Conservation (phyloP, 2,329 filamentous ascomycete species). For the Alternaria triticimaculans region DNA sequence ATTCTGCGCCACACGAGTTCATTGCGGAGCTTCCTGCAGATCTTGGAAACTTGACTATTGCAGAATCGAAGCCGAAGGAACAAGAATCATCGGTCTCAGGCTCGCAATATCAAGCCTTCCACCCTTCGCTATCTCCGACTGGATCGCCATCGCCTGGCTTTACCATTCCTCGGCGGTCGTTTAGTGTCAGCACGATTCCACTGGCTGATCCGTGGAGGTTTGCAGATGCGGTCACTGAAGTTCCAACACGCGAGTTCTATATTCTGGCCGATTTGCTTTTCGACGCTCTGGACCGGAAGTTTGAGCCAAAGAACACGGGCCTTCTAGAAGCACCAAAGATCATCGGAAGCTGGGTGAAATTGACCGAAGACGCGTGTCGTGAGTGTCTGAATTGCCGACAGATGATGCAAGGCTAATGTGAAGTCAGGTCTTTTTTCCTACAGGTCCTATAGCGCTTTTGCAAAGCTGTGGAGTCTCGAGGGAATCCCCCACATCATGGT, state of each 20-base stretch:
- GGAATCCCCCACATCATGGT: constrained; percentile 46
- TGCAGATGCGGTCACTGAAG: constrained; percentile 39
- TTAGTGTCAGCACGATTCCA: constrained; percentile 36
- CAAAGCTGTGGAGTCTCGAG: constrained; percentile 42
- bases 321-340: constrained; percentile 45
- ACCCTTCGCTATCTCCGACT: constrained; percentile 21
- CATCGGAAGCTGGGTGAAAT: constrained; percentile 38
- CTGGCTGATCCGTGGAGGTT: constrained; percentile 46
- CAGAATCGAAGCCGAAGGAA: constrained; percentile 21
- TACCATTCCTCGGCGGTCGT: constrained; percentile 36
- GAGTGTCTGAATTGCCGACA: constrained; percentile 11
- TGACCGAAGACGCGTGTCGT: constrained; percentile 39
- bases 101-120: constrained; percentile 39
- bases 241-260: constrained; percentile 46
- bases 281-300: constrained; percentile 42
- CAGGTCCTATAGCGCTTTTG: constrained; percentile 38
- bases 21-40: constrained; percentile 46
- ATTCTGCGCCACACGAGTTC: constrained; percentile 33
- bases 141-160: constrained; percentile 29
- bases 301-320: constrained; percentile 44
- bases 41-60: constrained; percentile 33
- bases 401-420: neutral
- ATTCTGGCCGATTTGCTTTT: constrained; percentile 45
- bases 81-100: constrained; percentile 7
- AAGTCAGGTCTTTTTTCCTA: constrained; percentile 36